Conservation (phyloP, 202 grass and related monocot genomes). For the Saccharum hybrid region DNA sequence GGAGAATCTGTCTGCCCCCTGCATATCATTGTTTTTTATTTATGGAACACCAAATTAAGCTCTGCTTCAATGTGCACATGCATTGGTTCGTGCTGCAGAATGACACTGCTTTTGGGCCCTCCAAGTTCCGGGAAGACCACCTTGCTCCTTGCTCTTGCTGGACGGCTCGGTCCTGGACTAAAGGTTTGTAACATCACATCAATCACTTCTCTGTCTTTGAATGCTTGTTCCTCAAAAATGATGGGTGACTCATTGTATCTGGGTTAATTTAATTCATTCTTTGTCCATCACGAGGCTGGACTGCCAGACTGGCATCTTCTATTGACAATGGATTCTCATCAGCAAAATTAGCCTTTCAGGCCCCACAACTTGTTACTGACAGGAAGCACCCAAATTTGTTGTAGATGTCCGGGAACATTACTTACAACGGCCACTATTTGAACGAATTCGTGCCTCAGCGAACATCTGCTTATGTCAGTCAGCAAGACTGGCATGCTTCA, state of each 20-base stretch:
- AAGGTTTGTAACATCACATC: constrained; percentile 51
- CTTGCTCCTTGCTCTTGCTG: constrained; percentile 93
- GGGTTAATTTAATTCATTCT: background rate
- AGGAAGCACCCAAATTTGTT: constrained; percentile 25
- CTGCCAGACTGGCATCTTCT: background rate
- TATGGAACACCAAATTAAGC: constrained; percentile 4
- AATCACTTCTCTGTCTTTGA: constrained; percentile 4
- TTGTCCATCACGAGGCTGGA: background rate
- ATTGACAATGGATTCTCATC: constrained; percentile 7
- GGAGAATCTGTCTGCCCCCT: background rate
- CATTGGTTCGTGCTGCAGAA: constrained; percentile 56
- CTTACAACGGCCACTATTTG: constrained; percentile 83
- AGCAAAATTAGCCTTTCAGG: background rate
- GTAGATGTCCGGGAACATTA: constrained; percentile 86
- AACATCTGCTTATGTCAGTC: constrained; percentile 97
- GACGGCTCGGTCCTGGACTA: constrained; percentile 74
- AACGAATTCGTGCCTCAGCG: constrained; percentile 94
- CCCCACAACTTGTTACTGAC: constrained; percentile 18
- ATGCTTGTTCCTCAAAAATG: constrained; percentile 2
- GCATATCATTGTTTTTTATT: background rate
- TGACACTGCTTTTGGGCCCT: constrained; percentile 96
- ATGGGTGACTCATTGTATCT: background rate
- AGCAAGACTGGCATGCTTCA: constrained; percentile 91
- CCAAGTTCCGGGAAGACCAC: constrained; percentile 98
- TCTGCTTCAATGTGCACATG: background rate